These are phyloP conservation scores for Plasmodium inui DNA, from an alignment of 169 alveolate species.

Conservation along the genomic window DNA sequence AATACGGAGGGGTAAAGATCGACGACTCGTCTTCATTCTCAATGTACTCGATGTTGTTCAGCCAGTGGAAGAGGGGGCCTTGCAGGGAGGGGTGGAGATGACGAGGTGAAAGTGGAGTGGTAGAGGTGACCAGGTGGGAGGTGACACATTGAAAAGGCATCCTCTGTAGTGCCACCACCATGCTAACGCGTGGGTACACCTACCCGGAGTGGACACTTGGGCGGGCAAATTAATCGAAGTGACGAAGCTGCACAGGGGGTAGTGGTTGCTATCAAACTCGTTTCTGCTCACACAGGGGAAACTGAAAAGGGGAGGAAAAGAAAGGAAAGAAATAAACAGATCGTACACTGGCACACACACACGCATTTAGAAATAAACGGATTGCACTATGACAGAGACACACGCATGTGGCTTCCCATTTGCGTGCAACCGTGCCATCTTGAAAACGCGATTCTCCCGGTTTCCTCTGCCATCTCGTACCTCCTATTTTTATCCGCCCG, in stretches of 20 bases:
- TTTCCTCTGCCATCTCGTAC: constrained; percentile 8
- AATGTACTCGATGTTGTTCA: constrained; percentile 80
- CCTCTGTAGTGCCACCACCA: neutral
- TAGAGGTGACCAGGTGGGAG: neutral
- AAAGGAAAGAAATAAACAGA: neutral
- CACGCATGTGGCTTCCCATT: neutral
- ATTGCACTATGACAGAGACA: neutral
- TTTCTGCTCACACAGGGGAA: constrained; percentile 75
- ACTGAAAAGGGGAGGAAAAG: neutral
- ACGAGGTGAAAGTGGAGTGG: neutral
- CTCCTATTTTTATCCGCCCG: constrained; percentile 79
- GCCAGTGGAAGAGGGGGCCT: constrained; percentile 83
- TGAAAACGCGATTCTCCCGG: neutral
- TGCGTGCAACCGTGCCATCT: neutral
- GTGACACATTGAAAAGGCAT: neutral
- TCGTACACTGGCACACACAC: neutral
- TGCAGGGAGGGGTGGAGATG: too few relatives aligned
- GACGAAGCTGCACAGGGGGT: constrained; percentile 70
- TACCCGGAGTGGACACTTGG: constrained; percentile 75
- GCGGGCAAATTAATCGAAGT: constrained; percentile 74
- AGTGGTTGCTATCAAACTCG: constrained; percentile 55
- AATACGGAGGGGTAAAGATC: constrained; percentile 79
- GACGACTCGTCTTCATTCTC: constrained; percentile 76
- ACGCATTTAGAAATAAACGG: neutral
- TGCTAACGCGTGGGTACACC: neutral